Evolutionary conservation across 1,284 basidiomycete genomes (phyloP), one percentile per base, ranked within the genome.

Genomic region (Xanthoconium separans): DNA sequence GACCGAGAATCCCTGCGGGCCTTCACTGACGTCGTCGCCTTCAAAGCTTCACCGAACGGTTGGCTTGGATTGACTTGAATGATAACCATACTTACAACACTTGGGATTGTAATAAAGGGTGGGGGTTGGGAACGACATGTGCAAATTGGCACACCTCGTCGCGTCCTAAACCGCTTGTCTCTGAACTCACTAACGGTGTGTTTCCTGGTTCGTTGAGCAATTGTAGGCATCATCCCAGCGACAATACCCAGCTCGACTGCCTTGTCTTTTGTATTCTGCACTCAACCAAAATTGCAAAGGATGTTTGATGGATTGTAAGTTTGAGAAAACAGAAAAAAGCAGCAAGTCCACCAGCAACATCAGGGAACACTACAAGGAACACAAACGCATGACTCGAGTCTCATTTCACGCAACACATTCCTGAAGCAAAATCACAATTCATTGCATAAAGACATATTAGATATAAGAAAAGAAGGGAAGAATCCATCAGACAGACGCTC

Each of bases 131-230:
- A n/a, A n/a, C n/a, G n/a, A n/a, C n/a, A n/a, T n/a, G n/a, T n/a
- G n/a, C n/a, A n/a, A n/a, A n/a, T n/a, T n/a, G n/a, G n/a, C n/a
- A n/a, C n/a, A n/a, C n/a, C n/a, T n/a, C n/a, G n/a, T n/a, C n/a
- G n/a, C n/a, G n/a, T n/a, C n/a, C n/a, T n/a, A n/a, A n/a, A n/a
- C n/a, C n/a, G n/a, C n/a, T n/a, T n/a, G n/a, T n/a, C n/a, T n/a
- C n/a, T n/a, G n/a, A n/a, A n/a, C 95, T 80, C 53, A 99, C 79
- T 37, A 99, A 77, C 0, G 95, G 95, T 2, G 96, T 98, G 66
- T 98, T 97, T 36, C 96, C 94, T 95, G 33, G 16, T 39, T 24
- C 29, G 10, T 48, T n/a, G 22, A 37, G 33, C 22, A n/a, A n/a
- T 27, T 4, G 36, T 39, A 20, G 42, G 36, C 34, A 36, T 36